Percentiles rank a stretch among this genome's conserved stretches.
These are phyloP conservation scores for Gorgonomyces haynaldii DNA, from an alignment of 192 early-diverging fungal genomes.

Conservation along the genomic window DNA sequence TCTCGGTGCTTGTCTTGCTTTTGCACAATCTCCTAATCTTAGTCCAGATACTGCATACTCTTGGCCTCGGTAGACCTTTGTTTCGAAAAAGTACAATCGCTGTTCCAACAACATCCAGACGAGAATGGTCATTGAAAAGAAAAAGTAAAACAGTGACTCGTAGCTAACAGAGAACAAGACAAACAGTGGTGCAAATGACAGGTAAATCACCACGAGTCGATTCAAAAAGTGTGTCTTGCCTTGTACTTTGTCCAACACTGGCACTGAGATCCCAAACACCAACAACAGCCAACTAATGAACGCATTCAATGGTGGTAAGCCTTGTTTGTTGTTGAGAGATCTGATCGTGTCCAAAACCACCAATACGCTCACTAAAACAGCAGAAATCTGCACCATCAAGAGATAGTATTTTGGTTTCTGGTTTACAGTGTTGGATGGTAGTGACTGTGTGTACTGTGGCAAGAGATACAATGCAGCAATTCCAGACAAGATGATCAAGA, in stretches of 20 bases:
- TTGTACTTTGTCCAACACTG: conserved; percentile 47
- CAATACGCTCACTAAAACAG: conserved; percentile 42
- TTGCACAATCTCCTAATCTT: neutral
- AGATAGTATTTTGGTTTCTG: neutral
- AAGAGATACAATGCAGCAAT: conserved; percentile 12
- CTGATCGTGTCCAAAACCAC: conserved; percentile 52
- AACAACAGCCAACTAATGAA: conserved; percentile 53
- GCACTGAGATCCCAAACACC: conserved; percentile 40
- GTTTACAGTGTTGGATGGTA: neutral
- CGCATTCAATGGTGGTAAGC: conserved; percentile 61
- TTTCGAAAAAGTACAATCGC: conserved; percentile 14
- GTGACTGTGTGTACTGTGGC: conserved; percentile 10
- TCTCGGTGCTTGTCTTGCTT: neutral
- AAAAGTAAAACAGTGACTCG: conserved; percentile 81
- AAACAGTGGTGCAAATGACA: conserved; percentile 80
- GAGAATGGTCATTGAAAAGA: conserved; percentile 57
- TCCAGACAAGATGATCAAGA: conserved; percentile 16
- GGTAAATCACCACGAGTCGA: conserved; percentile 68
- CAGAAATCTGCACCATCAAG: conserved; percentile 22
- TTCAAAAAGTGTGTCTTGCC: conserved; percentile 63
- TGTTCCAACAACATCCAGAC: conserved; percentile 71
- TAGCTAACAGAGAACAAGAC: conserved; percentile 72
- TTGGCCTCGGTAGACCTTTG: conserved; percentile 5
- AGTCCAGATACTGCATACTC: conserved; percentile 7
- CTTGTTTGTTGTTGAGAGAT: conserved; percentile 42